Conservation (phyloP, 2,329 filamentous ascomycete genomes). For the Pyricularia pennisetigena region DNA sequence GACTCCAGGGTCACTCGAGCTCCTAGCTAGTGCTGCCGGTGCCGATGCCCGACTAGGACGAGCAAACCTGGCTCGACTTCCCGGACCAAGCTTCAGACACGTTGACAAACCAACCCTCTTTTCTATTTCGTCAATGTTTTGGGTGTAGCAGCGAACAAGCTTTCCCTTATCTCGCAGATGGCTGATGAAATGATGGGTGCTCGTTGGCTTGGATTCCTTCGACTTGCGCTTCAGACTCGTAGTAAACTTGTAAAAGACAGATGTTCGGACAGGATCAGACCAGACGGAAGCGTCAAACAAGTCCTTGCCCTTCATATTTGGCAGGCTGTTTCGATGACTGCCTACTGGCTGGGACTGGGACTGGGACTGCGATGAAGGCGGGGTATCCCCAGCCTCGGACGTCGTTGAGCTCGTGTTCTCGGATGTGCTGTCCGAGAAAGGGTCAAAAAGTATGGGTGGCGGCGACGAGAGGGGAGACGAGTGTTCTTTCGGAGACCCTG, state of each 20-base stretch:
- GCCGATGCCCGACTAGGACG: slow-evolving; percentile 7
- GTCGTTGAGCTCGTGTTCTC: slow-evolving; percentile 28
- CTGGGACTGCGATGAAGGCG: slow-evolving; percentile 24
- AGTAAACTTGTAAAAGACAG: slow-evolving; percentile 64
- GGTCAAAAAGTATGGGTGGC: slow-evolving; percentile 41
- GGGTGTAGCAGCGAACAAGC: slow-evolving; percentile 62
- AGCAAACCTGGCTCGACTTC: slow-evolving; percentile 50
- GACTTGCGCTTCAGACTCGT: slow-evolving; percentile 57
- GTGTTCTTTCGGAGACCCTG: background rate
- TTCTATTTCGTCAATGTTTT: slow-evolving; percentile 68
- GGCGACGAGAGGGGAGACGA: slow-evolving; percentile 48
- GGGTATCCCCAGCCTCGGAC: slow-evolving; percentile 35
- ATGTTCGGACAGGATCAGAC: slow-evolving; percentile 56
- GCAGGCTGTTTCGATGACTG: slow-evolving; percentile 26
- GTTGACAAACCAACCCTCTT: slow-evolving; percentile 59
- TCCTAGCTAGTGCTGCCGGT: slow-evolving; percentile 2
- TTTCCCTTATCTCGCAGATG: slow-evolving; percentile 57
- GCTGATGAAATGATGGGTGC: slow-evolving; percentile 59
- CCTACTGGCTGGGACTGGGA: slow-evolving; percentile 12
- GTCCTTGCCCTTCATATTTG: slow-evolving; percentile 60
- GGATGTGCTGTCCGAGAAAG: slow-evolving; percentile 26
- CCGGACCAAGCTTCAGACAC: slow-evolving; percentile 50
- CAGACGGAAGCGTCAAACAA: slow-evolving; percentile 64
- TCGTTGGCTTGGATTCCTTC: slow-evolving; percentile 50
- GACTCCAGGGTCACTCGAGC: slow-evolving; percentile 11